A percentile compares a stretch with the other conserved stretches of the same genome.
Evolutionary conservation across 257 asterid genomes (phyloP).

Genomic region (Knoxia roxburghii): DNA sequence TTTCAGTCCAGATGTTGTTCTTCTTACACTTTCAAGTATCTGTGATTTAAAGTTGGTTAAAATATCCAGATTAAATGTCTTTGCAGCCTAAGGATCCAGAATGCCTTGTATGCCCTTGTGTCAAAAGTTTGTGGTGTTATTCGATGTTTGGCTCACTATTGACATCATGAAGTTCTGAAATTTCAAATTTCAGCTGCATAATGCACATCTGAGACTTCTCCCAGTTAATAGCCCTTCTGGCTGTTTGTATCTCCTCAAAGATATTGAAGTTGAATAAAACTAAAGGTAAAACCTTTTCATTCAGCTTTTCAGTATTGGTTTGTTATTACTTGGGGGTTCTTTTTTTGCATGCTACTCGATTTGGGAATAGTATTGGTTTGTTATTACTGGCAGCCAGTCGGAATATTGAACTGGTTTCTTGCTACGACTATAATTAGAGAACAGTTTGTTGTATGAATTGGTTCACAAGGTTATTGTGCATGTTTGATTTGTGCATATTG

Average conservation of each 20-base stretch:
- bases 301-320: neutral
- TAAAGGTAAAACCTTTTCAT: neutral
- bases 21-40: too few relatives aligned
- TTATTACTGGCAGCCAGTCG: too few relatives aligned
- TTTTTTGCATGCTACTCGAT: neutral
- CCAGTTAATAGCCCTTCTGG: too few relatives aligned
- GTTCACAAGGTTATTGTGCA: neutral
- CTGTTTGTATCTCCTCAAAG: constrained; percentile 1
- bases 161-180: neutral
- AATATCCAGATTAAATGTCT: neutral
- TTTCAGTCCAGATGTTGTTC: neutral
- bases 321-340: neutral
- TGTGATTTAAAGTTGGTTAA: neutral
- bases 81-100: neutral
- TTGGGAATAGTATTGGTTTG: neutral
- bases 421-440: neutral
- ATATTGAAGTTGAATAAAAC: neutral
- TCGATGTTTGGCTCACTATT: neutral
- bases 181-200: neutral
- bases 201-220: neutral
- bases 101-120: neutral
- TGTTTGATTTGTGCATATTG: neutral
- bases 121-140: neutral
- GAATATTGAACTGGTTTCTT: too few relatives aligned
- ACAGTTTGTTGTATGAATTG: too few relatives aligned